Conservation (phyloP, 345 rosid genomes). For the Adansonia digitata region DNA sequence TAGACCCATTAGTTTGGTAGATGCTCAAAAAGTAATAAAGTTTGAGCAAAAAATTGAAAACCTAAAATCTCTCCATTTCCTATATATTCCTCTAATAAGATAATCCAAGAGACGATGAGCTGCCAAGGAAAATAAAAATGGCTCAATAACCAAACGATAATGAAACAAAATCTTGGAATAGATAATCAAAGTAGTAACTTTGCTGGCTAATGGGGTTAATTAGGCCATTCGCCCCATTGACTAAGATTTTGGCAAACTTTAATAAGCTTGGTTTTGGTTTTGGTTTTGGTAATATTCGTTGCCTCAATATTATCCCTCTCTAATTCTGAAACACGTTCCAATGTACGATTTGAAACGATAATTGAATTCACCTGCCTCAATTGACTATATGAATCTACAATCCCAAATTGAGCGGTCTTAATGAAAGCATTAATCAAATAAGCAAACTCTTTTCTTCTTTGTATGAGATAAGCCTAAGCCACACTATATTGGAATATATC, state of each 20-base stretch:
- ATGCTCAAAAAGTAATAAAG: neutral
- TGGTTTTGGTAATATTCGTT: slow-evolving; percentile 15
- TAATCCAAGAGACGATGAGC: neutral
- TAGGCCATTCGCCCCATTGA: neutral
- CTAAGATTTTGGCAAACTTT: neutral
- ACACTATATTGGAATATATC: neutral
- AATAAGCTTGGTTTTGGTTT: neutral
- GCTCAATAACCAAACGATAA: too few species aligned
- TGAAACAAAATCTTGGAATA: neutral
- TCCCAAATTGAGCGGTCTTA: slow-evolving; percentile 8
- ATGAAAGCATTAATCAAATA: slow-evolving; percentile 17
- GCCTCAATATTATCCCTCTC: neutral
- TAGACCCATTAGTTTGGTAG: neutral
- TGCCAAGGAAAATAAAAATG: neutral
- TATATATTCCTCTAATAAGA: neutral
- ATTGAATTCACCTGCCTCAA: slow-evolving; percentile 19
- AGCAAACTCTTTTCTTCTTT: too few species aligned
- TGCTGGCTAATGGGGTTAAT: neutral
- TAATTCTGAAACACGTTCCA: neutral
- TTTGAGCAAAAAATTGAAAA: neutral
- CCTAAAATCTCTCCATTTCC: neutral
- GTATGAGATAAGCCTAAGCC: neutral
- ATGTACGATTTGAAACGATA: neutral
- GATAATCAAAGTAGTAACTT: neutral
- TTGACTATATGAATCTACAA: neutral